Conservation (phyloP, 2,329 filamentous ascomycete species). For the Lasiodiplodia citricola region DNA sequence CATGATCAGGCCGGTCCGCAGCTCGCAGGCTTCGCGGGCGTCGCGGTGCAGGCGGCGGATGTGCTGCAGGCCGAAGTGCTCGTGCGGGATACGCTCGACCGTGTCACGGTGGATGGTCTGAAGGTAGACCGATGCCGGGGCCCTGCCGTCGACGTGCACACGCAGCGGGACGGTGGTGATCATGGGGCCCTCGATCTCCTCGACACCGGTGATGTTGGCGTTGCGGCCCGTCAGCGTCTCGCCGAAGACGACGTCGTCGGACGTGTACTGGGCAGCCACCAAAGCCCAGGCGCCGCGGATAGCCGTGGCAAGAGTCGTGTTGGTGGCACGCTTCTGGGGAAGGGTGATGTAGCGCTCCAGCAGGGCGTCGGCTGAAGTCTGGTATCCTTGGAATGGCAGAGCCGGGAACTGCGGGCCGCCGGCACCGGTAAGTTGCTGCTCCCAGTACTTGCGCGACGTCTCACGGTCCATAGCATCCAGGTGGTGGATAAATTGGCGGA, state of each 20-base stretch:
- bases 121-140: constrained; percentile 58
- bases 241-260: constrained; percentile 74
- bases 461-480: constrained; percentile 41
- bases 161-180: constrained; percentile 77
- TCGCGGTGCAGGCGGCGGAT: constrained; percentile 58
- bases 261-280: constrained; percentile 58
- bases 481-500: constrained; percentile 66
- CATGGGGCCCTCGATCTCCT: constrained; percentile 78
- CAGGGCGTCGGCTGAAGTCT: constrained; percentile 55
- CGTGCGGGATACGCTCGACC: constrained; percentile 64
- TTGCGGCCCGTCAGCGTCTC: constrained; percentile 83
- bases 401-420: constrained; percentile 56
- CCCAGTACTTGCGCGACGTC: constrained; percentile 70
- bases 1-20: constrained; percentile 44
- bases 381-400: constrained; percentile 60
- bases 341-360: constrained; percentile 28
- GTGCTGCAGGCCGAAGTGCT: constrained; percentile 67
- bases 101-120: constrained; percentile 62
- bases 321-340: constrained; percentile 40
- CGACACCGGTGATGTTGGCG: constrained; percentile 70
- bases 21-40: constrained; percentile 58
- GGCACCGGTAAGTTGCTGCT: constrained; percentile 64
- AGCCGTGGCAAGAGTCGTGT: constrained; percentile 63
- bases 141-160: constrained; percentile 53
- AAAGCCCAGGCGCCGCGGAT: constrained; percentile 77